Base-by-base conservation (phyloP, 805 yeast species). In the Sporopachydermia quercuum region DNA sequence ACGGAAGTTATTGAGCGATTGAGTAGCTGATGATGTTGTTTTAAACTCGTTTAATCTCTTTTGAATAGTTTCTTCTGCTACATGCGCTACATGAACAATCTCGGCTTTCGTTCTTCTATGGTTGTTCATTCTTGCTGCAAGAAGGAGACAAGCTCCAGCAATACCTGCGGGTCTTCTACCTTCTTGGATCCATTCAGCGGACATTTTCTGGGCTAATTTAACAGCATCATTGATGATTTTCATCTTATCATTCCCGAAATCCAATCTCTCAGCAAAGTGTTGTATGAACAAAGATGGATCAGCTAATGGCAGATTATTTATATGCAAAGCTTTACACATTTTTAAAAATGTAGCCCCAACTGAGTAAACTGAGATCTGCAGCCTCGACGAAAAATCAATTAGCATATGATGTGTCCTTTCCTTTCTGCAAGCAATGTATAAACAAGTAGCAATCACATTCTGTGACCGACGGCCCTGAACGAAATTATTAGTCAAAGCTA, bases 141-240 rank as follows among this genome's bases (percentile, higher is more conserved):
- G 61, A 36, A 93, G 56, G 2, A 91, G 66, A 58, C 96, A 86
- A 0, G 98, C 98, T 16, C 97, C 99, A 0, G 98, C 98, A 40
- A 91, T 75, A 51, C 99, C 98, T 0, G 98, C 97, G 0, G 99
- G 98, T 45, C 97, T 69, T 54, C 99, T 71, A 17, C 99, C 99
- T 59, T 85, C 94, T 55, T 78, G 83, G 48, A 91, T 81, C 96
- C 97, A 91, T 53, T 91, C 97, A 35, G 76, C 73, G 11, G 87
- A 69, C 99, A 91, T 91, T 48, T 95, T 68, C 53, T 76, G 83
- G 0, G 95, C 94, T 16, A 91, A 61, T 49, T 77, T 74, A 4
- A 78, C 77, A 0, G 98, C 97, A 57, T 91, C 99, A 44, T 71
- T 72, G 36, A 83, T 78, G 11, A 91, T 95, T 49, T 78, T 78